These are phyloP conservation scores for Leishmania amazonensis DNA, from an alignment of 208 protist genomes.

Conservation along the genomic window DNA sequence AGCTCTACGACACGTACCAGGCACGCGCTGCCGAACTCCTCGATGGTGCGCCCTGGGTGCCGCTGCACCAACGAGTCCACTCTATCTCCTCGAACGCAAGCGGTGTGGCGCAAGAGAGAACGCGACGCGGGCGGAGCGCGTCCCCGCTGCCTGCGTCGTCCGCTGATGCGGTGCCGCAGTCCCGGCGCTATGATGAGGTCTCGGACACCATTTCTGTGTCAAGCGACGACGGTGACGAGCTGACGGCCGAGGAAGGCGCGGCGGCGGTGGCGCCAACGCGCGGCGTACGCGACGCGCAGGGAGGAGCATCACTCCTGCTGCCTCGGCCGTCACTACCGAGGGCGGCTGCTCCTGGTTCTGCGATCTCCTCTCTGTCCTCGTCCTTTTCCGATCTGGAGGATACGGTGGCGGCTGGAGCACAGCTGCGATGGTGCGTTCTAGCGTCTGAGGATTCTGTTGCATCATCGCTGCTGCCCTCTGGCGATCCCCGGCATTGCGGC, in stretches of 20 bases:
- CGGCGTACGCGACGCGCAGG: neutral
- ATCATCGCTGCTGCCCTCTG: neutral
- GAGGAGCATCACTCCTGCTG: neutral
- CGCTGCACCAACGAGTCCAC: neutral
- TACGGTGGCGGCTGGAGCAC: conserved; percentile 4
- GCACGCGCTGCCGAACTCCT: conserved; percentile 13
- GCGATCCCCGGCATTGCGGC: neutral
- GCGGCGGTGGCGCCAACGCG: neutral
- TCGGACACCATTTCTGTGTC: conserved; percentile 7
- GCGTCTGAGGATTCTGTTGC: neutral
- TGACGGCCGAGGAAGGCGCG: neutral
- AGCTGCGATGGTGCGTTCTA: conserved; percentile 24
- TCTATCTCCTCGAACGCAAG: neutral
- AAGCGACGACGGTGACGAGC: conserved; percentile 10
- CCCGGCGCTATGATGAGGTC: neutral
- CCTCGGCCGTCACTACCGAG: neutral
- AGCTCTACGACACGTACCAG: conserved; percentile 21
- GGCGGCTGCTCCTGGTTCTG: neutral
- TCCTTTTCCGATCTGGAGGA: conserved; percentile 38
- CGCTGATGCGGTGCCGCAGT: neutral
- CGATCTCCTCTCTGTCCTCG: conserved; percentile 22
- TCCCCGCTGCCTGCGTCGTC: neutral
- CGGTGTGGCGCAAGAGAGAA: neutral
- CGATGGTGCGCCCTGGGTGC: conserved; percentile 20
- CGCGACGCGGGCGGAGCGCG: neutral